Evolutionary conservation across 805 yeast genomes (phyloP).

Genomic region (Kluyveromyces nonfermentans): DNA sequence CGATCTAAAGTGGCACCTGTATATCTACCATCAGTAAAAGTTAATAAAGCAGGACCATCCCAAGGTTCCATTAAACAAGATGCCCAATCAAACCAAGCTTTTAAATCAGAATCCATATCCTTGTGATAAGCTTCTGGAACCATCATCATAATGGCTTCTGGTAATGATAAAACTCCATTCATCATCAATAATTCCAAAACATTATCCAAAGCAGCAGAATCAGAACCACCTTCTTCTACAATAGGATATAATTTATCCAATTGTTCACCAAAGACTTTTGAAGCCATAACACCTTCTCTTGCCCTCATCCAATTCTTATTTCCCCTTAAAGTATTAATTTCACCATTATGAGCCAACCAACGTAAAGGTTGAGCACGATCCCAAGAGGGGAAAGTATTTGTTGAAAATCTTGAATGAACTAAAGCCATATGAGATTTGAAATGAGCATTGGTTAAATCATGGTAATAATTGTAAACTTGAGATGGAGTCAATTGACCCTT

Average conservation of each 20-base stretch:
- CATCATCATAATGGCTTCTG: conserved; percentile 94
- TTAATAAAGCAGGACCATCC: conserved; percentile 98
- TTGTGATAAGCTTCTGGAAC: conserved; percentile 99
- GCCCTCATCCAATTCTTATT: conserved; percentile 99
- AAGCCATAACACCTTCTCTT: conserved; percentile 92
- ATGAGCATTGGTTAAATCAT: conserved; percentile 83
- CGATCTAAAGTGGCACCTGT: conserved; percentile 98
- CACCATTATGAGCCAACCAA: conserved; percentile 98
- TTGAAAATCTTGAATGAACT: conserved; percentile 94
- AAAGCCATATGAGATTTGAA: conserved; percentile 92
- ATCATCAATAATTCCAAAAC: conserved; percentile 85
- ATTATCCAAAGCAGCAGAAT: conserved; percentile 95
- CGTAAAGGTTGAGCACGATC: conserved; percentile 98
- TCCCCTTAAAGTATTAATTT: conserved; percentile 92
- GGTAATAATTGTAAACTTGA: conserved; percentile 91
- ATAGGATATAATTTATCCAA: conserved; percentile 87
- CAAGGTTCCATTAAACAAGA: conserved; percentile 99
- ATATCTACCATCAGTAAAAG: conserved; percentile 94
- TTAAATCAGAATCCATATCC: conserved; percentile 88
- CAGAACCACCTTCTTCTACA: conserved; percentile 97
- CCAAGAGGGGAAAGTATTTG: conserved; percentile 99
- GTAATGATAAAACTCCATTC: conserved; percentile 84
- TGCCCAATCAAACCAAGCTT: conserved; percentile 98
- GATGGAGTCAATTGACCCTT: conserved; percentile 96
- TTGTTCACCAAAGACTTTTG: conserved; percentile 81